A percentile compares a stretch with the other conserved stretches of the same genome.
Conservation (phyloP, 495 filamentous ascomycete genomes). For the Neurospora hispaniola region DNA sequence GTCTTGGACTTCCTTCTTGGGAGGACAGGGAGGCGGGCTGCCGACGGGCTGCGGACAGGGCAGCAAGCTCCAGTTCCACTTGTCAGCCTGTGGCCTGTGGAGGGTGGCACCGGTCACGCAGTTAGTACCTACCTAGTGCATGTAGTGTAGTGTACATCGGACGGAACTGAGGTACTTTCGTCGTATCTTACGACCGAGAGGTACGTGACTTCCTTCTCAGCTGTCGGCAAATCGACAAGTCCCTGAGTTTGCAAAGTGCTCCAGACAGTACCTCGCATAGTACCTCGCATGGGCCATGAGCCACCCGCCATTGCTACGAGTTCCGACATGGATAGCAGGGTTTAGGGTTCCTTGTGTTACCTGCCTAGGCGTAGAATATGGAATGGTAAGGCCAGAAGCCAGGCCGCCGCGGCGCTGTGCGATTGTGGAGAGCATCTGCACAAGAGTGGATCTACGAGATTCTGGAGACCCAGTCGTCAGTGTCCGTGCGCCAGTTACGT, state of each 20-base stretch:
- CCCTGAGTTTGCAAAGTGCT: not conserved
- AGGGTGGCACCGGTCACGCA: not conserved
- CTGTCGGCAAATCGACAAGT: not conserved
- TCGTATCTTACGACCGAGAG: not conserved
- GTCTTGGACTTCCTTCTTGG: not conserved
- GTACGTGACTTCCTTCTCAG: not conserved
- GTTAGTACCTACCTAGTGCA: not conserved
- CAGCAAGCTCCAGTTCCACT: not conserved
- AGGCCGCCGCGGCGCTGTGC: not conserved
- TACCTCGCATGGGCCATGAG: not conserved
- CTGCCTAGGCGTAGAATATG: not conserved
- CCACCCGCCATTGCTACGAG: not conserved
- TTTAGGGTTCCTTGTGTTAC: not conserved
- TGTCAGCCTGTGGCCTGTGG: not conserved
- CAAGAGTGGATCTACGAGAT: not conserved
- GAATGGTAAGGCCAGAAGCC: not conserved
- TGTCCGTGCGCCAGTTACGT: not conserved
- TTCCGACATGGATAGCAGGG: not conserved
- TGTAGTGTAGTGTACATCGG: not conserved
- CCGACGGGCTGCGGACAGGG: not conserved
- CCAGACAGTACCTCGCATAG: not conserved
- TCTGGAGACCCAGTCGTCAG: not conserved
- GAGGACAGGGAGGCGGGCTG: not conserved
- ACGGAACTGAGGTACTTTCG: not conserved
- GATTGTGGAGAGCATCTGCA: not conserved